phyloP scores from a whole-genome alignment of 805 yeast genomes.

The Nakazawaea siamensis region DNA sequence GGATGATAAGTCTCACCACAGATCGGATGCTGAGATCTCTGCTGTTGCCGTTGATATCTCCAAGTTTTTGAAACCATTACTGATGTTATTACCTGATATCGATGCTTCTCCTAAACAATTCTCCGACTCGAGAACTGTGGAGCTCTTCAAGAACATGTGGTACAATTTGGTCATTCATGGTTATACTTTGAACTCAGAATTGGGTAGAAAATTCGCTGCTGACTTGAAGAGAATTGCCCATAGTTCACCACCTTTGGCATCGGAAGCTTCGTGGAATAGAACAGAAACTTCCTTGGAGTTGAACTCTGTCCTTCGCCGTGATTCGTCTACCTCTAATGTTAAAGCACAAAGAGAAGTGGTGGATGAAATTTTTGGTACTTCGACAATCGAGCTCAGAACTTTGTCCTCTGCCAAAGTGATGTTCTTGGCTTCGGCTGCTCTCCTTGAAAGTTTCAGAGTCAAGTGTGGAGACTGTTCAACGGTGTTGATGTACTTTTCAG shows the following conservation, averaged over 20 bases:
- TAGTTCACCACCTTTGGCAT: slow-evolving; percentile 81
- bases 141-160: slow-evolving; percentile 84
- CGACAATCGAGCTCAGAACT: slow-evolving; percentile 41
- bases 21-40: slow-evolving; percentile 66
- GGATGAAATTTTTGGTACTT: slow-evolving; percentile 39
- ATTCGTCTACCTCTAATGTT: slow-evolving; percentile 75
- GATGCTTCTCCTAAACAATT: slow-evolving; percentile 22
- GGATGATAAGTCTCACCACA: slow-evolving; percentile 61
- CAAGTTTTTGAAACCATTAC: slow-evolving; percentile 61
- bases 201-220: slow-evolving; percentile 35
- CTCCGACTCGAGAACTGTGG: slow-evolving; percentile 40
- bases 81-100: slow-evolving; percentile 59
- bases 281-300: slow-evolving; percentile 89
- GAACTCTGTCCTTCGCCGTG: slow-evolving; percentile 84
- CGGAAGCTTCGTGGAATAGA: slow-evolving; percentile 70
- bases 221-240: slow-evolving; percentile 69
- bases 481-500: slow-evolving; percentile 73
- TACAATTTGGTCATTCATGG: slow-evolving; percentile 92
- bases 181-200: slow-evolving; percentile 50
- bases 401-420: slow-evolving; percentile 71
- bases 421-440: slow-evolving; percentile 77
- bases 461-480: slow-evolving; percentile 75
- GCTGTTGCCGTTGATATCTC: slow-evolving; percentile 65
- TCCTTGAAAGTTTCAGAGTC: slow-evolving; percentile 74
- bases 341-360: slow-evolving; percentile 65